These are phyloP conservation scores for Metschnikowia gelsemii DNA, from an alignment of 805 yeast species.

Conservation along the genomic window DNA sequence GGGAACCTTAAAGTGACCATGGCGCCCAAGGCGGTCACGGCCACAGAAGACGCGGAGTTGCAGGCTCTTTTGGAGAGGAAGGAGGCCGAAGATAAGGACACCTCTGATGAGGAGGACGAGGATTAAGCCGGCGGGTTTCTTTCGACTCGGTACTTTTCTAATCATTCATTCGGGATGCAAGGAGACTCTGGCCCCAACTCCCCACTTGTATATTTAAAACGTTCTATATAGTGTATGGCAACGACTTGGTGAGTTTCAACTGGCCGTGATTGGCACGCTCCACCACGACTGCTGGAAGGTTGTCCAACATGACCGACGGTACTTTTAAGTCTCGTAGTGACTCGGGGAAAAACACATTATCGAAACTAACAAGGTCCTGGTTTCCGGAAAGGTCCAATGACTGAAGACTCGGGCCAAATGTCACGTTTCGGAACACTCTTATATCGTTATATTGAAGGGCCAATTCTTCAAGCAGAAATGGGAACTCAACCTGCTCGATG, in stretches of 20 bases:
- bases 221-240: constrained; percentile 13
- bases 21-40: constrained; percentile 99
- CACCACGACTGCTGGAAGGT: constrained; percentile 37
- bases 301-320: constrained; percentile 34
- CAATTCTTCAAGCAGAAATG: constrained; percentile 30
- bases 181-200: background rate
- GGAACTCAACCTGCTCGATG: constrained; percentile 42
- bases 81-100: constrained; percentile 83
- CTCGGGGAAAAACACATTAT: constrained; percentile 38
- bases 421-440: constrained; percentile 36
- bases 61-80: constrained; percentile 93
- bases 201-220: constrained; percentile 18
- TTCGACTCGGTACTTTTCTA: background rate
- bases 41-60: constrained; percentile 96
- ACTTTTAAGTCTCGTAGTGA: constrained; percentile 37
- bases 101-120: constrained; percentile 73
- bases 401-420: constrained; percentile 35
- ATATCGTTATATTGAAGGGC: constrained; percentile 42
- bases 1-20: constrained; percentile 91
- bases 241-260: constrained; percentile 17
- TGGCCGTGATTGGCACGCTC: constrained; percentile 41
- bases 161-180: background rate
- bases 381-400: constrained; percentile 43
- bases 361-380: constrained; percentile 38
- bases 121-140: constrained; percentile 20